These are phyloP conservation scores for Chytriomyces sp. DNA, from an alignment of 192 early-diverging fungal species.

Conservation along the genomic window DNA sequence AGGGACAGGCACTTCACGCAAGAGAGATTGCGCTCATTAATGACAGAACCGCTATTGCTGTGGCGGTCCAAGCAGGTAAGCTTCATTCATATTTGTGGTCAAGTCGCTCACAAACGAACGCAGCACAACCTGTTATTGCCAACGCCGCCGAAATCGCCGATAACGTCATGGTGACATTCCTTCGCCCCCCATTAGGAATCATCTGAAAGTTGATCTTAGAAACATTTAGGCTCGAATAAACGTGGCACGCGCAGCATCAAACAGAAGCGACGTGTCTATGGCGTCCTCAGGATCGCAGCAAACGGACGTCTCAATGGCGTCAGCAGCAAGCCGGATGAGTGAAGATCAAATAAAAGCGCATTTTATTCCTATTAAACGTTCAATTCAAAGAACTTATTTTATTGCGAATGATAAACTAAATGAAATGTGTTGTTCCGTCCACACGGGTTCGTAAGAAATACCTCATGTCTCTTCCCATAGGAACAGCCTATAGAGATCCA, in stretches of 20 bases:
- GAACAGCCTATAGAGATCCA: no score
- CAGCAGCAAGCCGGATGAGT: slow-evolving; percentile 5
- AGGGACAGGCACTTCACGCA: no score
- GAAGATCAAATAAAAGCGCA: neutral
- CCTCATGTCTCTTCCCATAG: no score
- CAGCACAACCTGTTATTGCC: neutral
- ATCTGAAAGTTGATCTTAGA: no score
- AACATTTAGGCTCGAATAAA: slow-evolving; percentile 7
- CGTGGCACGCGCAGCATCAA: neutral
- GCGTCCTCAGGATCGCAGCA: neutral
- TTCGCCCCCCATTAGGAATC: neutral
- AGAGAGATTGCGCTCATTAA: neutral
- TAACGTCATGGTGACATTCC: neutral
- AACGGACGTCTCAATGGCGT: neutral
- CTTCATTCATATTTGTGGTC: no score
- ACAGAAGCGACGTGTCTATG: slow-evolving; percentile 9
- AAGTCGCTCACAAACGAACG: no score
- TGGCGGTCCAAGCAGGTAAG: neutral
- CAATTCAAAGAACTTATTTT: no score
- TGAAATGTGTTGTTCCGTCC: no score
- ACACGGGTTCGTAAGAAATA: no score
- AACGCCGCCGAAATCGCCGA: no score
- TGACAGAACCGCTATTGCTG: neutral
- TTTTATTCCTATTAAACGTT: no score
- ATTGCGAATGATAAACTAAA: no score